Evolutionary conservation across 176 grass and related monocot genomes (phyloP).

Genomic region (Pharus latifolius): DNA sequence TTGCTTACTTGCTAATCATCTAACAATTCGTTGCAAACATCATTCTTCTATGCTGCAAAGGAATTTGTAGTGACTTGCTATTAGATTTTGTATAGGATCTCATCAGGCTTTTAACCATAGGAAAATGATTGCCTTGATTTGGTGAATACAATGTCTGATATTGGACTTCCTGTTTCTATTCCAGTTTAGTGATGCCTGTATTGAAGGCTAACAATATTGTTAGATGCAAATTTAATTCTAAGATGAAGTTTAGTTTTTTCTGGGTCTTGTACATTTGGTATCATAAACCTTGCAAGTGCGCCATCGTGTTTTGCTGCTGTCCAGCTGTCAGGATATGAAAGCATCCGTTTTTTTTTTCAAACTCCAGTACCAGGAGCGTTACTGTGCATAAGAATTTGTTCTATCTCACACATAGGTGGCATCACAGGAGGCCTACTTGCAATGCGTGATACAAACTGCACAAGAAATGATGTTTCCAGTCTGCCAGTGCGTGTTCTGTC

Average conservation of each 20-base stretch:
- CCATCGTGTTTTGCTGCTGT: not conserved
- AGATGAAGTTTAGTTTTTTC: not conserved
- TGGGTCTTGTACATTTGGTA: too few relatives aligned
- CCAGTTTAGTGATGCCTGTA: not conserved
- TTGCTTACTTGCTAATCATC: not conserved
- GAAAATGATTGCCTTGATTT: not conserved
- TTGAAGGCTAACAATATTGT: not conserved
- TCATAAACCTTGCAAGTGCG: not conserved
- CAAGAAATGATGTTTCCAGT: too few relatives aligned
- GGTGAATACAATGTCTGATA: not conserved
- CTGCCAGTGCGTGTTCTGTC: too few relatives aligned
- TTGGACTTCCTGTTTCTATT: not conserved
- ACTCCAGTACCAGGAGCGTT: too few relatives aligned
- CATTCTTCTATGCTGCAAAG: conserved; percentile 17
- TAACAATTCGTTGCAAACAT: not conserved
- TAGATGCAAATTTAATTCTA: not conserved
- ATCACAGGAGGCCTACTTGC: too few relatives aligned
- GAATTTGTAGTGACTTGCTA: not conserved
- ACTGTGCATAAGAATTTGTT: too few relatives aligned
- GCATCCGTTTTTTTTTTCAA: too few relatives aligned
- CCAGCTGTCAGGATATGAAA: not conserved
- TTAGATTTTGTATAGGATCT: conserved; percentile 23
- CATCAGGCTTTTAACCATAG: conserved; percentile 12
- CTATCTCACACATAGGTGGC: too few relatives aligned
- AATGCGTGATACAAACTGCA: too few relatives aligned